phyloP scores from a whole-genome alignment of 805 yeast genomes.

The Candida germanica region DNA sequence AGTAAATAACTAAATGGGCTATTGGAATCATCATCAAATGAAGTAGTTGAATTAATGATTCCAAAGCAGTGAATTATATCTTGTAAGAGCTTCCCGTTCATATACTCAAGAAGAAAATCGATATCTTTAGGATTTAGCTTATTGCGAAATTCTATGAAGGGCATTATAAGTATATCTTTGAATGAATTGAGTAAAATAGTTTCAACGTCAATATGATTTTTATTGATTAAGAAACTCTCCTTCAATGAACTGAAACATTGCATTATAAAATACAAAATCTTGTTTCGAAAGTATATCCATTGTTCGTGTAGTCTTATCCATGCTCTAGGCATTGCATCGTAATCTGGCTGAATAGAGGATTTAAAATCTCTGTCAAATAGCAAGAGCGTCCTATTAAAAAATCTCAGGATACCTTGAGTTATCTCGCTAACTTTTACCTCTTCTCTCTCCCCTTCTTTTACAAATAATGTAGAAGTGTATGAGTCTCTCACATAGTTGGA shows the following conservation, averaged over 20 bases:
- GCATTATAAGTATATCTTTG: conserved; percentile 25
- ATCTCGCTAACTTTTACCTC: conserved; percentile 28
- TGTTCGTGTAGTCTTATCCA: conserved; percentile 21
- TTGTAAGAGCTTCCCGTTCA: conserved; percentile 10
- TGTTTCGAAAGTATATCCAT: conserved; percentile 29
- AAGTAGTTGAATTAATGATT: conserved; percentile 9
- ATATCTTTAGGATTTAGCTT: conserved; percentile 5
- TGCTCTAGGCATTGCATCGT: conserved; percentile 9
- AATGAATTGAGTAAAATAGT: conserved; percentile 24
- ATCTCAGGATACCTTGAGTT: conserved; percentile 24
- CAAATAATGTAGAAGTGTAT: conserved; percentile 1
- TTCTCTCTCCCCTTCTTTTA: conserved; percentile 14
- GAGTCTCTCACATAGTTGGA: conserved; percentile 17
- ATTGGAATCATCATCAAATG: conserved; percentile 9
- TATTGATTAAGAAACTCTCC: conserved; percentile 9
- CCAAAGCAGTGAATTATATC: conserved; percentile 16
- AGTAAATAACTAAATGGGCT: conserved; percentile 18
- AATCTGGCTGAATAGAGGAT: not conserved
- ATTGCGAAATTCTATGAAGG: conserved; percentile 20
- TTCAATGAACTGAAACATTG: conserved; percentile 26
- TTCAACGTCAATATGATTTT: conserved; percentile 24
- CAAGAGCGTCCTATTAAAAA: conserved; percentile 22
- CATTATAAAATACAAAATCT: conserved; percentile 22
- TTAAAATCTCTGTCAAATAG: conserved; percentile 21
- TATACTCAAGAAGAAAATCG: conserved; percentile 8